A percentile compares a stretch with the other conserved stretches of the same genome.
Conservation (phyloP, 148 eudicot species). For the Chenopodium quinoa region DNA sequence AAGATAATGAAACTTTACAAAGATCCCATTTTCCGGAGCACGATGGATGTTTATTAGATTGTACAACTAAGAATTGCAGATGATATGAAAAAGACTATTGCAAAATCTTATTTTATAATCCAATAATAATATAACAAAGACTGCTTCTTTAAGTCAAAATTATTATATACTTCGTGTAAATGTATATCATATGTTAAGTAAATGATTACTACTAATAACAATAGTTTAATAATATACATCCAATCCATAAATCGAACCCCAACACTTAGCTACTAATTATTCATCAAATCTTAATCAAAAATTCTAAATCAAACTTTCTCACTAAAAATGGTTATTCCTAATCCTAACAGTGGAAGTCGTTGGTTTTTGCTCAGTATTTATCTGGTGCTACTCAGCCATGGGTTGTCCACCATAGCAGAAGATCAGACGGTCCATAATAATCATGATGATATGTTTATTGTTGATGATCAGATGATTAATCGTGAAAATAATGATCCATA, state of each 20-base stretch:
- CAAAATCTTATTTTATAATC: not conserved
- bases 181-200: not conserved
- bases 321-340: not conserved
- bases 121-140: not conserved
- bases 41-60: not conserved
- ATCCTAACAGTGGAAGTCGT: not conserved
- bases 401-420: not conserved
- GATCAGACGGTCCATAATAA: constrained; percentile 3
- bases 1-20: not conserved
- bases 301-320: not conserved
- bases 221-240: not conserved
- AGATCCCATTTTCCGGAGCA: not conserved
- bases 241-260: not conserved
- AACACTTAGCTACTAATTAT: not conserved
- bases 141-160: not conserved
- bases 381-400: constrained; percentile 6
- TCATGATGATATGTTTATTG: not conserved
- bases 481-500: constrained; percentile 19
- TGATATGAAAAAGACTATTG: not conserved
- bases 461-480: not conserved
- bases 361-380: not conserved
- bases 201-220: not conserved
- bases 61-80: not conserved
- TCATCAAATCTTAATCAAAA: not conserved
- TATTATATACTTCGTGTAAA: not conserved